Evolutionary conservation across 441 rosid genomes (phyloP).

Genomic region (Raphanus hybrid): DNA sequence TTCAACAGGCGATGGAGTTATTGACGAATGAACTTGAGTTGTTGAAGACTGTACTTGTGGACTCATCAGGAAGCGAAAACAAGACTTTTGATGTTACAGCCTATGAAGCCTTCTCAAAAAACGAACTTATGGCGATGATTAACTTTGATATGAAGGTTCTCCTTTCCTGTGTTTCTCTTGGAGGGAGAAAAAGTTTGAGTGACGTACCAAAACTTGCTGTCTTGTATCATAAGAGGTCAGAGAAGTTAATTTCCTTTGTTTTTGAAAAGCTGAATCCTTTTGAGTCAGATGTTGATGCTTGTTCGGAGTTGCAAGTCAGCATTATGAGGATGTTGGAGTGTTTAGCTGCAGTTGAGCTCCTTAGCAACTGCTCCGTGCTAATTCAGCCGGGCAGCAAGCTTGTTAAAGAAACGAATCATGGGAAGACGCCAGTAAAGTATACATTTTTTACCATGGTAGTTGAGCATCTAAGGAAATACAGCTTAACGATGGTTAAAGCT

Average conservation of each 20-base stretch:
- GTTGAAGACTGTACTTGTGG: slow-evolving; percentile 66
- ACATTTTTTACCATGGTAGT: slow-evolving; percentile 51
- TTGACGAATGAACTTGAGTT: slow-evolving; percentile 71
- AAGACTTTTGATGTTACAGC: slow-evolving; percentile 44
- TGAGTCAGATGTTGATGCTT: slow-evolving; percentile 55
- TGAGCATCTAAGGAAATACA: slow-evolving; percentile 70
- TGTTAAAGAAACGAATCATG: slow-evolving; percentile 49
- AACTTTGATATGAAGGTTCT: slow-evolving; percentile 94
- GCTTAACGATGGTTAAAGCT: slow-evolving; percentile 63
- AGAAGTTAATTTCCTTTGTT: slow-evolving; percentile 66
- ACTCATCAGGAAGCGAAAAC: slow-evolving; percentile 47
- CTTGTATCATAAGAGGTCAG: slow-evolving; percentile 77
- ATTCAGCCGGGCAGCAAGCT: slow-evolving; percentile 43
- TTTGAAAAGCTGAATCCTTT: slow-evolving; percentile 81
- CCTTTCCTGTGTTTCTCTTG: slow-evolving; percentile 68
- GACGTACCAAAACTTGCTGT: slow-evolving; percentile 64
- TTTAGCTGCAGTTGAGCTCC: slow-evolving; percentile 74
- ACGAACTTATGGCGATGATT: slow-evolving; percentile 74
- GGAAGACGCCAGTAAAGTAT: slow-evolving; percentile 44
- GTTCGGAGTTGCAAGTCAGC: slow-evolving; percentile 80
- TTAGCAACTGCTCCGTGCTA: slow-evolving; percentile 61
- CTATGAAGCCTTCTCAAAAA: slow-evolving; percentile 59
- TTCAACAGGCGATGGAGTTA: slow-evolving; percentile 68
- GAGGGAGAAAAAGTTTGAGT: slow-evolving; percentile 57
- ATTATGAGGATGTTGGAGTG: slow-evolving; percentile 69